A percentile compares a stretch with the other conserved stretches of the same genome.
Evolutionary conservation across 2,329 filamentous ascomycete genomes (phyloP).

Genomic region (Periconia sp.): DNA sequence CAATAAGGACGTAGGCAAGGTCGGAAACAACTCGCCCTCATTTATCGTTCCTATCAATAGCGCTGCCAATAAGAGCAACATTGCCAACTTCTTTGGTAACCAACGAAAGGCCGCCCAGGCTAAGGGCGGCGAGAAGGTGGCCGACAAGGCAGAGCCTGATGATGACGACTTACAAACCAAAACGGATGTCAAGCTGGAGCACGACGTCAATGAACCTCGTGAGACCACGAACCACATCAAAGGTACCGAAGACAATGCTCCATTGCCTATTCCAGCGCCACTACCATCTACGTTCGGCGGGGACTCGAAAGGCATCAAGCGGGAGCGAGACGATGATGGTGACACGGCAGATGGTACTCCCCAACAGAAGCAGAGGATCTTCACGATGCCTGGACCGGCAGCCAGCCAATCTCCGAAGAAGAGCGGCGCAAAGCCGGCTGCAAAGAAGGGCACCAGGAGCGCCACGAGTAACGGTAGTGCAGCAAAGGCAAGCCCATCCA

Average conservation of each 20-base stretch:
- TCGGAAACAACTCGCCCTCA: slow-evolving; percentile 84
- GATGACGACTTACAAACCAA: slow-evolving; percentile 28
- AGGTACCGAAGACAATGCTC: slow-evolving; percentile 59
- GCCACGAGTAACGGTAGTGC: slow-evolving; percentile 62
- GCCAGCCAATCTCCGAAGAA: slow-evolving; percentile 33
- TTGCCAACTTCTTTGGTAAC: slow-evolving; percentile 88
- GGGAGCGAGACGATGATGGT: slow-evolving; percentile 48
- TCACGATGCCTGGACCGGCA: slow-evolving; percentile 20
- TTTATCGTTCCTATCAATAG: slow-evolving; percentile 86
- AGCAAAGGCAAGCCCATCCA: slow-evolving; percentile 49
- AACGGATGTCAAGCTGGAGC: slow-evolving; percentile 42
- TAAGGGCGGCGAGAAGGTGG: slow-evolving; percentile 18
- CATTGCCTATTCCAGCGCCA: slow-evolving; percentile 50
- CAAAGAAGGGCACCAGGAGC: slow-evolving; percentile 57
- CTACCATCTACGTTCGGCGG: slow-evolving; percentile 15
- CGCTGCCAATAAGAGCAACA: slow-evolving; percentile 88
- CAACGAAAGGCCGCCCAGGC: slow-evolving; percentile 48
- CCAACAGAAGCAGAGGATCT: slow-evolving; percentile 46
- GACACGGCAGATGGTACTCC: slow-evolving; percentile 40
- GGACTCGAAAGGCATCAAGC: slow-evolving; percentile 52
- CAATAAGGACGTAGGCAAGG: slow-evolving; percentile 87
- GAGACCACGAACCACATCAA: slow-evolving; percentile 51
- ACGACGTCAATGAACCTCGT: slow-evolving; percentile 49
- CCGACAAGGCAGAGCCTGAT: slow-evolving; percentile 30
- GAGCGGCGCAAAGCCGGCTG: slow-evolving; percentile 25